A percentile compares a stretch with the other conserved stretches of the same genome.
Conservation (phyloP, 2,329 filamentous ascomycete species). For the Colletotrichum chrysophilum region DNA sequence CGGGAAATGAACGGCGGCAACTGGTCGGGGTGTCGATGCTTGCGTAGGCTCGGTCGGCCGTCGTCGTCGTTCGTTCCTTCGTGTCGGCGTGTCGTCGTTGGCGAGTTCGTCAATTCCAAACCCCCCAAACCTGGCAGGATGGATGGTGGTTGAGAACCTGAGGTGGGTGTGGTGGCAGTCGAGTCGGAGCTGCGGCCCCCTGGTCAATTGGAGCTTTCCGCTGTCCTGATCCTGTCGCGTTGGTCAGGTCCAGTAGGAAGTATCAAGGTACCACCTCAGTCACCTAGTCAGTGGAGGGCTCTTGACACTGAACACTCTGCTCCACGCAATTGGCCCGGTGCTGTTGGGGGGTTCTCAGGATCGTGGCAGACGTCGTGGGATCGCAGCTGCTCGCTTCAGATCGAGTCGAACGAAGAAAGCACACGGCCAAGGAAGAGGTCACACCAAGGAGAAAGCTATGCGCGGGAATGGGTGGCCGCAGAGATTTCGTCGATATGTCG, state of each 20-base stretch:
- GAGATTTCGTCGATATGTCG: background rate
- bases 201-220: conserved; percentile 5
- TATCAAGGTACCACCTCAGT: background rate
- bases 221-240: background rate
- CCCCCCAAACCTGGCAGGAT: background rate
- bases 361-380: background rate
- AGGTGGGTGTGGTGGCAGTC: background rate
- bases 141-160: background rate
- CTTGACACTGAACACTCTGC: background rate
- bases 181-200: conserved; percentile 11
- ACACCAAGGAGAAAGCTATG: background rate
- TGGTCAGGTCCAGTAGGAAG: background rate
- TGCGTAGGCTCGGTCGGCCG: background rate
- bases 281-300: background rate
- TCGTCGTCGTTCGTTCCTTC: conserved; percentile 5
- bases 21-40: background rate
- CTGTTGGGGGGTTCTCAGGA: background rate
- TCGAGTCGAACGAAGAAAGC: background rate
- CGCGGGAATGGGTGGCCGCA: background rate
- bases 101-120: background rate
- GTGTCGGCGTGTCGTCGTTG: background rate
- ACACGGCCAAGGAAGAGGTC: background rate
- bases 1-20: background rate
- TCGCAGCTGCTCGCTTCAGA: background rate
- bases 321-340: background rate